These are phyloP conservation scores for Phaeophleospora eucalypticola DNA, from an alignment of 2,329 filamentous ascomycete species.

Conservation along the genomic window DNA sequence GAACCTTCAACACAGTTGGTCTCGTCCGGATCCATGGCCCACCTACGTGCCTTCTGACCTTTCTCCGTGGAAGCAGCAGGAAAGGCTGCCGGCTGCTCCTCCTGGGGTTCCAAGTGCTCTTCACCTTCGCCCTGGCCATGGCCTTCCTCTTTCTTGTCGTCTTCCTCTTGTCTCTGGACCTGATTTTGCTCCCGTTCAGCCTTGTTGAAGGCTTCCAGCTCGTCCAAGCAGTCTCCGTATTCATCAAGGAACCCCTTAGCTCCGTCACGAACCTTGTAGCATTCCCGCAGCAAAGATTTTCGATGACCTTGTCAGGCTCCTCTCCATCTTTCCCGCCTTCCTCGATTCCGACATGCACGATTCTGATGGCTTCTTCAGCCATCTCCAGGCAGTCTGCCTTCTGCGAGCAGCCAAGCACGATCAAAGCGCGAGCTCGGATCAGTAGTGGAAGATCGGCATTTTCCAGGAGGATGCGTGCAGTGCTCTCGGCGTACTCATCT, in stretches of 20 bases:
- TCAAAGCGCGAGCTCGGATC: slow-evolving; percentile 6
- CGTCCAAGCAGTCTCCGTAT: not conserved
- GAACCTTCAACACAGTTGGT: no score
- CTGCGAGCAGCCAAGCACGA: slow-evolving; percentile 4
- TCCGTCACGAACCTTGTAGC: not conserved
- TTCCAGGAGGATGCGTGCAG: slow-evolving; percentile 6
- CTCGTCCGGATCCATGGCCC: no score
- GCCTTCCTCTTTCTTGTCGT: slow-evolving; percentile 36
- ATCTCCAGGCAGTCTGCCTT: slow-evolving; percentile 7
- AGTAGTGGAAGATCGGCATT: slow-evolving; percentile 5
- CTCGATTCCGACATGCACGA: not conserved
- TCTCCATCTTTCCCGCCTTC: no score
- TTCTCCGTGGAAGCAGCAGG: no score
- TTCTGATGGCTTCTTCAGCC: slow-evolving; percentile 7
- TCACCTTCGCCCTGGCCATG: not conserved
- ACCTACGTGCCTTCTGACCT: no score
- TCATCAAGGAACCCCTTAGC: not conserved
- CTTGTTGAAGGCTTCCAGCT: not conserved
- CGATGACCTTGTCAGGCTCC: no score
- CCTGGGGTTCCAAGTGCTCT: no score
- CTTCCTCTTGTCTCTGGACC: slow-evolving; percentile 42
- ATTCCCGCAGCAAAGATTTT: not conserved
- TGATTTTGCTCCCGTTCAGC: slow-evolving; percentile 38
- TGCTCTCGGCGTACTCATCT: slow-evolving; percentile 2
- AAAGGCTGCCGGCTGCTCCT: no score